A percentile compares a stretch with the other conserved stretches of the same genome.
Evolutionary conservation across 805 yeast genomes (phyloP).

Genomic region (Saccharomycopsis sp.): DNA sequence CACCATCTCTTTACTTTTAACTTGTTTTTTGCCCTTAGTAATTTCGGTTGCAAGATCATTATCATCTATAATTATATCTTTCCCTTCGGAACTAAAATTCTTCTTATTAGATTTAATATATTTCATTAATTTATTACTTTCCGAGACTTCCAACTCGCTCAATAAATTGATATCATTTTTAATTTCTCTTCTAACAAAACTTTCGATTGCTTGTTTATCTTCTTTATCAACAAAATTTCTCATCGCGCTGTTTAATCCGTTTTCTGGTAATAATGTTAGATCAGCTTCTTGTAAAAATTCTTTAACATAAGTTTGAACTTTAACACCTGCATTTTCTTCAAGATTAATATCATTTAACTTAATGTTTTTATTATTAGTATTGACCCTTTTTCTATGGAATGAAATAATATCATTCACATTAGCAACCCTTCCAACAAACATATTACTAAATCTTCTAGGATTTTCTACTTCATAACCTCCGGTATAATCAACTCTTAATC

Average conservation of each 20-base stretch:
- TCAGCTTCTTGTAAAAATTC: slow-evolving; percentile 52
- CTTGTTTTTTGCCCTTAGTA: too few species aligned
- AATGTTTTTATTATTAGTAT: slow-evolving; percentile 16
- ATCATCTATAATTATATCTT: too few species aligned
- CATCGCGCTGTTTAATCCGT: slow-evolving; percentile 66
- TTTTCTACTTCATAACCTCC: slow-evolving; percentile 92
- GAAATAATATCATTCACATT: slow-evolving; percentile 80
- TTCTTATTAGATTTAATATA: slow-evolving; percentile 6
- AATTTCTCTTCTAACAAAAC: slow-evolving; percentile 49
- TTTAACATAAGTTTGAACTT: slow-evolving; percentile 53
- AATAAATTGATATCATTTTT: slow-evolving; percentile 41
- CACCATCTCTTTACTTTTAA: too few species aligned
- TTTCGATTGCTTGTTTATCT: slow-evolving; percentile 60
- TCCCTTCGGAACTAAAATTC: too few species aligned
- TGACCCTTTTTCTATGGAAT: slow-evolving; percentile 44
- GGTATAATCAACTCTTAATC: slow-evolving; percentile 78
- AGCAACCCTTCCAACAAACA: slow-evolving; percentile 86
- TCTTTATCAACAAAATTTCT: slow-evolving; percentile 69
- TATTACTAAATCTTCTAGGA: slow-evolving; percentile 76
- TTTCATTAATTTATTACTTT: slow-evolving; percentile 4
- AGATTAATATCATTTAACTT: slow-evolving; percentile 21
- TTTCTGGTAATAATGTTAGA: slow-evolving; percentile 60
- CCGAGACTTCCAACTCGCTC: slow-evolving; percentile 22
- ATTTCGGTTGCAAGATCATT: too few species aligned
- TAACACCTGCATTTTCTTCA: slow-evolving; percentile 30